Evolutionary conservation across 495 filamentous ascomycete species (phyloP).

Genomic region (Aspergillus avenaceus): DNA sequence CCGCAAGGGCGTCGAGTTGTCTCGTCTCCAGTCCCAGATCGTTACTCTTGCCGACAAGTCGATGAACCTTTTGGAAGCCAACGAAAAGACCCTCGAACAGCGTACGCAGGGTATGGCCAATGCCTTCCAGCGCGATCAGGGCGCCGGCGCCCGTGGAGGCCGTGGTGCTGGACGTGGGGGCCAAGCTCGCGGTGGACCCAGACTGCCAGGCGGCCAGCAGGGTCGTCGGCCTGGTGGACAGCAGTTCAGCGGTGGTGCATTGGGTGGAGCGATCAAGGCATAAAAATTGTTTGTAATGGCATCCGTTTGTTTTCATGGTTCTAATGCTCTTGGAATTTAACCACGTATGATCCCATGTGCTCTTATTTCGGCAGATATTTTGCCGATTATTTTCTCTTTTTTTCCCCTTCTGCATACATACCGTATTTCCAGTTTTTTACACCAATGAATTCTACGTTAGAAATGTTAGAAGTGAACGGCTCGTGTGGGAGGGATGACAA

Average conservation of each 20-base stretch:
- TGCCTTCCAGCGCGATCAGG: constrained; percentile 86
- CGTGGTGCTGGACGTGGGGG: constrained; percentile 57
- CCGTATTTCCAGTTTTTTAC: constrained; percentile 14
- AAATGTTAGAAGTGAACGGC: constrained; percentile 3
- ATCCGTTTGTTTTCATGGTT: constrained; percentile 30
- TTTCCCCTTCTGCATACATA: constrained; percentile 6
- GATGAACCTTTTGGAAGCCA: constrained; percentile 88
- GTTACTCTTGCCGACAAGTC: constrained; percentile 95
- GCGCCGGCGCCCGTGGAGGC: constrained; percentile 70
- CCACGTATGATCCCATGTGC: constrained; percentile 20
- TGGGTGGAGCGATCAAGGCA: constrained; percentile 61
- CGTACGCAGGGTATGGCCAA: constrained; percentile 93
- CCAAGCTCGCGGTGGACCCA: constrained; percentile 62
- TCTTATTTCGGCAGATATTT: constrained; percentile 5
- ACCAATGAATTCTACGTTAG: constrained; percentile 11
- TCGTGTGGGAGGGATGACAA: not conserved
- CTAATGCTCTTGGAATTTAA: constrained; percentile 21
- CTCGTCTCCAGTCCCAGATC: constrained; percentile 89
- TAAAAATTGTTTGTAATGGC: constrained; percentile 45
- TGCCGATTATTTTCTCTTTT: constrained; percentile 2
- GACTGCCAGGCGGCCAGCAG: constrained; percentile 45
- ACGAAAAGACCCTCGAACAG: constrained; percentile 95
- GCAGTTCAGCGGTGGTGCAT: constrained; percentile 61
- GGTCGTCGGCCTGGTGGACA: constrained; percentile 52
- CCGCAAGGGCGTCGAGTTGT: constrained; percentile 98